Evolutionary conservation across 352 stramenopile genomes (phyloP).

Genomic region (Globisporangium solare): DNA sequence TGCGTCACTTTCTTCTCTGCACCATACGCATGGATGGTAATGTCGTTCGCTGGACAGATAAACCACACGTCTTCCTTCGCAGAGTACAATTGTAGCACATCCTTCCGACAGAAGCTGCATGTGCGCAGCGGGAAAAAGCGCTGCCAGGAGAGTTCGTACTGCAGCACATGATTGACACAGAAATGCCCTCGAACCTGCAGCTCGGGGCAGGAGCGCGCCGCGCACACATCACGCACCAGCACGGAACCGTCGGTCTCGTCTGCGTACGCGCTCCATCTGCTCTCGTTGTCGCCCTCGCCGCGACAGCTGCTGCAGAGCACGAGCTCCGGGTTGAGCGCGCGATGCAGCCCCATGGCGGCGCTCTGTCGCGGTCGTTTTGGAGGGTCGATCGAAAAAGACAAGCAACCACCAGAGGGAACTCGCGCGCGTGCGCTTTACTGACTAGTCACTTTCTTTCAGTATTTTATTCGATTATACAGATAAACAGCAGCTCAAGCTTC

Average conservation of each 20-base stretch:
- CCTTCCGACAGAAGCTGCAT: conserved; percentile 47
- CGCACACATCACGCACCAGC: conserved; percentile 59
- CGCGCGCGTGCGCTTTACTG: too few relatives aligned
- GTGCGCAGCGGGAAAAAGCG: conserved; percentile 34
- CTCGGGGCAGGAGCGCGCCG: conserved; percentile 33
- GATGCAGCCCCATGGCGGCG: conserved; percentile 32
- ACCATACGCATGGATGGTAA: conserved; percentile 15
- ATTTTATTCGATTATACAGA: too few relatives aligned
- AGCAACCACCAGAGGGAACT: too few relatives aligned
- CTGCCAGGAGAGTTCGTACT: conserved; percentile 50
- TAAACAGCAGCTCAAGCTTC: too few relatives aligned
- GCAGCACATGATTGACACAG: conserved; percentile 39
- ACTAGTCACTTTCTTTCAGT: too few relatives aligned
- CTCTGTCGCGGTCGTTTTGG: background rate
- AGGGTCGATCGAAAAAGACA: too few relatives aligned
- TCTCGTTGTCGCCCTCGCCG: conserved; percentile 23
- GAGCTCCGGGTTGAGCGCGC: conserved; percentile 45
- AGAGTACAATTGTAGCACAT: conserved; percentile 38
- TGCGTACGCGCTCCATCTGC: conserved; percentile 25
- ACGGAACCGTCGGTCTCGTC: conserved; percentile 26
- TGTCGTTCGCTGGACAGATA: conserved; percentile 32
- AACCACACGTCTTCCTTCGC: conserved; percentile 57
- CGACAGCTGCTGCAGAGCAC: conserved; percentile 57
- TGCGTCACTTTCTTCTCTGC: conserved; percentile 20
- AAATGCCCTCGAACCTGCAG: conserved; percentile 54